Evolutionary conservation across 306 rosid genomes (phyloP).

Genomic region (Prosopis cineraria): DNA sequence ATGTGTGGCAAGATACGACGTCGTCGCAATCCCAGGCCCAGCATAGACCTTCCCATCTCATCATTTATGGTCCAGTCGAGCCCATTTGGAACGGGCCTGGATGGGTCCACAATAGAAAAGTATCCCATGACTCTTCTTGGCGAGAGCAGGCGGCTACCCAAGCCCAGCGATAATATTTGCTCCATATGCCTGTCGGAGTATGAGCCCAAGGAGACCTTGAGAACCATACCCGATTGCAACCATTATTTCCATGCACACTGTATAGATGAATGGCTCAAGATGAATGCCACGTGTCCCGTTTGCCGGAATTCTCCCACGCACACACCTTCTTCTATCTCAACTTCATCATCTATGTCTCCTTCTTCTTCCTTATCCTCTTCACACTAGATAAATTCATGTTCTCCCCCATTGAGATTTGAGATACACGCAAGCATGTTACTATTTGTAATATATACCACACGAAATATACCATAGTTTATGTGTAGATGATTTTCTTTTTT

Average conservation of each 20-base stretch:
- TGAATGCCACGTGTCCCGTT: conserved; percentile 72
- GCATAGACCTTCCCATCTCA: conserved; percentile 12
- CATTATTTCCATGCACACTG: conserved; percentile 71
- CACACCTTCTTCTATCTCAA: conserved; percentile 28
- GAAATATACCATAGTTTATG: neutral
- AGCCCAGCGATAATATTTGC: conserved; percentile 54
- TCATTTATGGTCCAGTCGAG: conserved; percentile 23
- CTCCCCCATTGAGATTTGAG: neutral
- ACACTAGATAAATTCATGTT: neutral
- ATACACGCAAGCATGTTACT: neutral
- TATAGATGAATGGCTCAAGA: conserved; percentile 74
- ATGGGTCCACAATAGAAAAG: conserved; percentile 70
- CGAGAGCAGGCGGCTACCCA: conserved; percentile 57
- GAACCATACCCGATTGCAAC: conserved; percentile 70
- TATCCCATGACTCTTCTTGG: conserved; percentile 59
- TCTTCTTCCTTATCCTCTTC: conserved; percentile 41
- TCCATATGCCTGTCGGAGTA: conserved; percentile 72
- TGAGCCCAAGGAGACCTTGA: conserved; percentile 56
- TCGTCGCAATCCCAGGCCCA: conserved; percentile 2
- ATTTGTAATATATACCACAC: neutral
- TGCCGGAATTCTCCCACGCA: conserved; percentile 58
- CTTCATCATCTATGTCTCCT: conserved; percentile 37
- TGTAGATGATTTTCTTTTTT: too few relatives aligned
- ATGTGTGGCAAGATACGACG: conserved; percentile 33
- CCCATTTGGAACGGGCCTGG: conserved; percentile 50